A percentile compares a stretch with the other conserved stretches of the same genome.
These are phyloP conservation scores for Metschnikowia vanudenii DNA, from an alignment of 805 yeast species.

Conservation along the genomic window DNA sequence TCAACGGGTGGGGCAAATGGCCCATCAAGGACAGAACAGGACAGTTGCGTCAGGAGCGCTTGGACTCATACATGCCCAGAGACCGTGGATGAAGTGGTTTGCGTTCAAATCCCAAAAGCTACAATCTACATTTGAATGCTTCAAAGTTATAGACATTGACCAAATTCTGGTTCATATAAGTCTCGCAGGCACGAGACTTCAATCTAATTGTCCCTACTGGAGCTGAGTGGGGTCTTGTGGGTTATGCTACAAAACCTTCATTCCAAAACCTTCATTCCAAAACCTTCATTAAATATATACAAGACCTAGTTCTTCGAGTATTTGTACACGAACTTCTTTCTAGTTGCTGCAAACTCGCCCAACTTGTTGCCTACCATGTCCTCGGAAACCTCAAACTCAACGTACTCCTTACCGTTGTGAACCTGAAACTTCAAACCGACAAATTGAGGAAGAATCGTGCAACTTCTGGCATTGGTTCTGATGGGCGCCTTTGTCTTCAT, in stretches of 20 bases:
- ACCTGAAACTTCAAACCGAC: conserved; percentile 93
- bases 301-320: conserved; percentile 60
- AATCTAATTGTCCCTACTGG: too few species aligned
- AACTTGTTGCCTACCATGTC: conserved; percentile 96
- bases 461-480: conserved; percentile 92
- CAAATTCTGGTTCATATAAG: too few species aligned
- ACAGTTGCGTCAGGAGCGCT: conserved; percentile 66
- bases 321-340: conserved; percentile 83
- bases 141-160: too few species aligned
- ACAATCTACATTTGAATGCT: too few species aligned
- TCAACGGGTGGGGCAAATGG: conserved; percentile 96
- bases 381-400: conserved; percentile 80
- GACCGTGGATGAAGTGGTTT: conserved; percentile 9
- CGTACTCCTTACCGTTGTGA: conserved; percentile 94
- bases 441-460: conserved; percentile 93
- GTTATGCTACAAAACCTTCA: too few species aligned
- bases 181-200: too few species aligned
- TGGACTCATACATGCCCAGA: conserved; percentile 45
- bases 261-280: conserved; percentile 1
- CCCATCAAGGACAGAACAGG: conserved; percentile 83
- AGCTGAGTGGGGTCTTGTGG: too few species aligned
- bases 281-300: conserved; percentile 11
- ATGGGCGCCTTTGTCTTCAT: conserved; percentile 77
- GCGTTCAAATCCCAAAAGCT: too few species aligned
- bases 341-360: conserved; percentile 94